These are phyloP conservation scores for Scenedesmus sp. DNA, from an alignment of 163 green algal species.

Conservation along the genomic window DNA sequence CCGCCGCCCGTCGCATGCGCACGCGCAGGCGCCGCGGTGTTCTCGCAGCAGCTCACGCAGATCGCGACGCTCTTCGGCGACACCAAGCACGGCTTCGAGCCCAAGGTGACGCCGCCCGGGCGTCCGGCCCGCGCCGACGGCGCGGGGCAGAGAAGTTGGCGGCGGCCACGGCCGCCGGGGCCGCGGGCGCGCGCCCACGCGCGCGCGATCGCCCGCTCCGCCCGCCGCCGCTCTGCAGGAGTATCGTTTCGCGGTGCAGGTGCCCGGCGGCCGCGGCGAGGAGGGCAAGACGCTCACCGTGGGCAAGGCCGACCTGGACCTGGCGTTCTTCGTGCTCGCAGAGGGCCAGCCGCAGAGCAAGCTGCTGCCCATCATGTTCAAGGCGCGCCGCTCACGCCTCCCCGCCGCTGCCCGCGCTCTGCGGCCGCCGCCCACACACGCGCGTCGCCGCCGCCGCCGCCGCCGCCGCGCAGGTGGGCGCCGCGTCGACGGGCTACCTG, in stretches of 20 bases:
- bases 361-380: constrained; percentile 56
- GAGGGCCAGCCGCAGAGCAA: constrained; percentile 40
- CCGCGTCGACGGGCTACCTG: constrained; percentile 49
- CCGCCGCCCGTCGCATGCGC: too few species aligned
- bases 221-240: constrained; percentile 41
- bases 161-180: too few species aligned
- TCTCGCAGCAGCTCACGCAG: constrained; percentile 56
- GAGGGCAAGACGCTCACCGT: constrained; percentile 48
- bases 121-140: too few species aligned
- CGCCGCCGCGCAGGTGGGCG: too few species aligned
- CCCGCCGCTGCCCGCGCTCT: too few species aligned
- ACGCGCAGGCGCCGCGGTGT: constrained; percentile 45
- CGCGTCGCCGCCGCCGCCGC: too few species aligned
- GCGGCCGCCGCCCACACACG: too few species aligned
- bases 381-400: too few species aligned
- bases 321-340: constrained; percentile 50
- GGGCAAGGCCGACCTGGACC: constrained; percentile 51
- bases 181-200: too few species aligned
- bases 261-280: constrained; percentile 31
- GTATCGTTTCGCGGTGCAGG: constrained; percentile 62
- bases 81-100: constrained; percentile 46
- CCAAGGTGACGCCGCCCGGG: constrained; percentile 46
- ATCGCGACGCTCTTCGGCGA: constrained; percentile 56
- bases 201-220: too few species aligned
- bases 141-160: too few species aligned